Evolutionary conservation across 129 eudicot species (phyloP).

Genomic region (Scalesia atractyloides): DNA sequence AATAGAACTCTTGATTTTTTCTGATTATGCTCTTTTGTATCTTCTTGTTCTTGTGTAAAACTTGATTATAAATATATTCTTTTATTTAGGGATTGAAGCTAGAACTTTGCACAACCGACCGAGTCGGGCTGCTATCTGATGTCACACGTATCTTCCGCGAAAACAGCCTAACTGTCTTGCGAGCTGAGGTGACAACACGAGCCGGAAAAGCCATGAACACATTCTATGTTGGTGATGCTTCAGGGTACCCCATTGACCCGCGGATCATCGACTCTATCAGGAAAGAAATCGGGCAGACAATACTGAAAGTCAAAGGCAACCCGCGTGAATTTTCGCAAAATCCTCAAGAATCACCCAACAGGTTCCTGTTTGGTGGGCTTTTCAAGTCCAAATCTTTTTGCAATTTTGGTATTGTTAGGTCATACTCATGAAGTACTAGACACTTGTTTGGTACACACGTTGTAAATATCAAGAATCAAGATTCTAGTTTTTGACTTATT

Average conservation of each 20-base stretch:
- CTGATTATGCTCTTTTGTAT: not conserved
- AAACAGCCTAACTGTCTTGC: constrained; percentile 75
- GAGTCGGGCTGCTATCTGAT: constrained; percentile 83
- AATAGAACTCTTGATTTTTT: too few relatives aligned
- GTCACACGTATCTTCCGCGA: constrained; percentile 92
- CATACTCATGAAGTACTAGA: constrained; percentile 57
- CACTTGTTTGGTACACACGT: not conserved
- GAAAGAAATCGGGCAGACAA: constrained; percentile 83
- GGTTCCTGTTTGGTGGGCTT: constrained; percentile 90
- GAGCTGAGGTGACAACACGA: constrained; percentile 89
- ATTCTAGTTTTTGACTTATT: not conserved
- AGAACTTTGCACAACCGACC: constrained; percentile 88
- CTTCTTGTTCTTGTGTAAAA: constrained; percentile 22
- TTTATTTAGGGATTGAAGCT: constrained; percentile 78
- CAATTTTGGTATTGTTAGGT: constrained; percentile 85
- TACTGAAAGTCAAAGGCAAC: constrained; percentile 76
- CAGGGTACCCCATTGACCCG: constrained; percentile 86
- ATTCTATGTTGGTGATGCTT: constrained; percentile 82
- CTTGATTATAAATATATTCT: constrained; percentile 21
- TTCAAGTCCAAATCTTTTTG: constrained; percentile 87
- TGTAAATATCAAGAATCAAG: constrained; percentile 32
- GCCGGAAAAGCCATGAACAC: constrained; percentile 84
- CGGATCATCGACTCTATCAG: constrained; percentile 83
- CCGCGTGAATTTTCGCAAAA: constrained; percentile 38
- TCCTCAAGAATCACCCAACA: constrained; percentile 87